Base-by-base conservation (phyloP, 192 early-diverging fungal genomes). In the Podila epicladia region DNA sequence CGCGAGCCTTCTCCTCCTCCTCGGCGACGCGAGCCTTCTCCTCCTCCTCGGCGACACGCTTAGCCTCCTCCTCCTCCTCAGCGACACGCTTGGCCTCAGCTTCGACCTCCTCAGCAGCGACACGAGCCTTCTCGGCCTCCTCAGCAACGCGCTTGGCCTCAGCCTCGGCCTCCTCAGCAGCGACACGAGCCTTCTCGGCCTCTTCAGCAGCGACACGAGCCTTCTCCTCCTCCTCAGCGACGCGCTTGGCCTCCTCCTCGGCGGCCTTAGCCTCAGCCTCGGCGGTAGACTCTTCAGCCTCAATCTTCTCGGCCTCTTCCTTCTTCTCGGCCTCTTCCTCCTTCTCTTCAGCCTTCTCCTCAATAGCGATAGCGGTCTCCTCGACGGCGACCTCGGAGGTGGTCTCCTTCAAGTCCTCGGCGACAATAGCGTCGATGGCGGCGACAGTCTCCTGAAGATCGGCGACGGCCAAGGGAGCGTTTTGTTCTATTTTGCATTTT, bases 141-240 rank as follows among this genome's bases (percentile, higher is more conserved):
- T 41, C 38, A 13, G 38, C 38, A 13, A 41, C 12, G 38, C 38
- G 38, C 38, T 45, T 45, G 13, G 41, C 41, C 41, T 45, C 41
- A 17, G 41, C 41, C 41, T 45, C 41, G 1, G 41, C 15, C 41
- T 45, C 41, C 41, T 45, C 41, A 45, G 41, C 41, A 15, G 15
- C 41, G 15, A 45, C 4, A 8, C 41, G 41, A 3, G 64, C 64
- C 29, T 66, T 32, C 29, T 66, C 51, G 58, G n/a, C n/a, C n/a
- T 69, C 67, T 13, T 57, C 67, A 60, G 67, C 41, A 15, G 15
- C 41, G 15, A 45, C 4, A 8, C 41, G 41, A 3, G 64, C 64
- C 29, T 66, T 32, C 29, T 66, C 51, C 67, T 66, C 51, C 67
- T 69, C 67, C 24, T 57, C 67, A 60, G 67, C 58, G 12, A 69